Conservation (phyloP, 2,329 filamentous ascomycete genomes). For the Xenosphaeropsis pyriputrescens region DNA sequence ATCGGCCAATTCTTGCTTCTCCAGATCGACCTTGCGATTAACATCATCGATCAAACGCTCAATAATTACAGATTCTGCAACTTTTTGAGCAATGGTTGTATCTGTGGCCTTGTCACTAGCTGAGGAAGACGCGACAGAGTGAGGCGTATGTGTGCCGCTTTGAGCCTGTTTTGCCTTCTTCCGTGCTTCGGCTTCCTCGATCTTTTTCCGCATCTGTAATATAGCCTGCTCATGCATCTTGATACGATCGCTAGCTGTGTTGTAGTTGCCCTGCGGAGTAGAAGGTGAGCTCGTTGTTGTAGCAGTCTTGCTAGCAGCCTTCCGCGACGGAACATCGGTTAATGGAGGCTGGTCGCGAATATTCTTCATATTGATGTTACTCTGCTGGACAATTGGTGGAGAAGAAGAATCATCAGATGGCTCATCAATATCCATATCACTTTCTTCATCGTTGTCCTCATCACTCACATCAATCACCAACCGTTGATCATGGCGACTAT, state of each 20-base stretch:
- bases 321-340: conserved; percentile 20
- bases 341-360: conserved; percentile 31
- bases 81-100: conserved; percentile 7
- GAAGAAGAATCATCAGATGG: conserved; percentile 3
- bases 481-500: conserved; percentile 39
- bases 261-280: conserved; percentile 5
- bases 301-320: conserved; percentile 12
- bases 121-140: conserved; percentile 4
- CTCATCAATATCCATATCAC: conserved; percentile 20
- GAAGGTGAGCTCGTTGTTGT: conserved; percentile 12
- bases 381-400: background rate
- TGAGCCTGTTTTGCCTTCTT: conserved; percentile 13
- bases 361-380: background rate
- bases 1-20: conserved; percentile 13
- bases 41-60: conserved; percentile 10
- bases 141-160: conserved; percentile 14
- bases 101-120: conserved; percentile 2
- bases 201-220: conserved; percentile 36
- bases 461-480: conserved; percentile 83
- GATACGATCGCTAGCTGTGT: conserved; percentile 22
- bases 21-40: conserved; percentile 6
- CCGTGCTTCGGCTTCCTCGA: conserved; percentile 16
- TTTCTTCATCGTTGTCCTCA: conserved; percentile 41
- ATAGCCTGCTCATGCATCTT: conserved; percentile 41
- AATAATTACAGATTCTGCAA: conserved; percentile 12